Conservation (phyloP, 345 rosid genomes). For the Brassica cretica region DNA sequence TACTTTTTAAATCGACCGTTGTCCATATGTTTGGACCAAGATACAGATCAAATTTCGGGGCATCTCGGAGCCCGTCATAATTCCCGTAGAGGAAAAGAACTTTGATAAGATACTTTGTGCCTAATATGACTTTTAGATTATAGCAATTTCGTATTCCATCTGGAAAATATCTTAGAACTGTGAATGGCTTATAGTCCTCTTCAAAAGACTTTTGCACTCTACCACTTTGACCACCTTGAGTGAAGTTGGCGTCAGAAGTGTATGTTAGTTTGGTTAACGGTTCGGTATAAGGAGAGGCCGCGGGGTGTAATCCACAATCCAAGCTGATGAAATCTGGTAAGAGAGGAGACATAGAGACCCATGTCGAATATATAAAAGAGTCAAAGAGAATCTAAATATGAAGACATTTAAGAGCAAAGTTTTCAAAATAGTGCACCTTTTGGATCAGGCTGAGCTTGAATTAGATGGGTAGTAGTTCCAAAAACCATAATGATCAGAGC, state of each 20-base stretch:
- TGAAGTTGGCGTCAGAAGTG: constrained; percentile 39
- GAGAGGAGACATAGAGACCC: background rate
- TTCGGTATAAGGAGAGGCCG: constrained; percentile 32
- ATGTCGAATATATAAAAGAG: no score
- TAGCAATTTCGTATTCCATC: constrained; percentile 49
- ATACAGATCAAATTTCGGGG: constrained; percentile 43
- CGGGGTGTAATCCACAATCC: constrained; percentile 45
- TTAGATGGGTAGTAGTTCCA: background rate
- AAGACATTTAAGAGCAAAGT: background rate
- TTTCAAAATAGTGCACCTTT: constrained; percentile 12
- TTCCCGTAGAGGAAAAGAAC: constrained; percentile 49
- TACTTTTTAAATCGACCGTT: constrained; percentile 18
- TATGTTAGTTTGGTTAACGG: constrained; percentile 27
- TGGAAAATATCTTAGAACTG: constrained; percentile 42
- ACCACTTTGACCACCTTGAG: constrained; percentile 38
- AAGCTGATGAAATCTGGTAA: constrained; percentile 49
- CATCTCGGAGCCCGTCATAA: constrained; percentile 37
- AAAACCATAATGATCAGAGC: constrained; percentile 15
- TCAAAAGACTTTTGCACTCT: constrained; percentile 10
- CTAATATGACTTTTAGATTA: constrained; percentile 10
- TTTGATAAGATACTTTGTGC: constrained; percentile 40
- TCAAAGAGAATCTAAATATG: no score
- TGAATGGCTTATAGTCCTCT: constrained; percentile 4
- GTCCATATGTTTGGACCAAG: constrained; percentile 48
- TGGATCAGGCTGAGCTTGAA: constrained; percentile 38